Conservation (phyloP, 176 grass and related monocot genomes). For the Carex scoparia region DNA sequence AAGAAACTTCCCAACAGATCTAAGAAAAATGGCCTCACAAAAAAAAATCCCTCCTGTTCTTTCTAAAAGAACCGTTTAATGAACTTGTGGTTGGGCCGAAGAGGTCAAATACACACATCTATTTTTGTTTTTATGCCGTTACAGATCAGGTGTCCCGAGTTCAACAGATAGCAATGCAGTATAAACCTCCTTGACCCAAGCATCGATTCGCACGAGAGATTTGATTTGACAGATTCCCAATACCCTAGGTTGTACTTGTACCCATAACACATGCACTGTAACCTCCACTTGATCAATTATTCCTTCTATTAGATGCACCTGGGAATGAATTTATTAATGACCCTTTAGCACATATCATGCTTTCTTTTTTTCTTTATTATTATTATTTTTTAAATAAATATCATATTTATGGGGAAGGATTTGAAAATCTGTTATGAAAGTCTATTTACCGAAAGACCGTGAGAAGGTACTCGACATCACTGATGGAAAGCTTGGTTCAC, state of each 20-base stretch:
- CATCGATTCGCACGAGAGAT: constrained; percentile 50
- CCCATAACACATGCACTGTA: constrained; percentile 64
- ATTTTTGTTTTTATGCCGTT: constrained; percentile 30
- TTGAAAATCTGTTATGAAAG: constrained; percentile 2
- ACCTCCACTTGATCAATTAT: constrained; percentile 78
- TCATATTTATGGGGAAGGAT: constrained; percentile 1
- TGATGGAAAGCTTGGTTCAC: constrained; percentile 55
- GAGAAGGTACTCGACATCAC: constrained; percentile 58
- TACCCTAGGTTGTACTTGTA: constrained; percentile 56
- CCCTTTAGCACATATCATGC: not conserved
- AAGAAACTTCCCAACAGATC: not conserved
- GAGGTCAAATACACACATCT: not conserved
- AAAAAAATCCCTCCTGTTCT: not conserved
- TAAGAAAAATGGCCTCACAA: not conserved
- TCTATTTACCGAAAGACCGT: constrained; percentile 74
- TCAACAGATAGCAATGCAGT: constrained; percentile 61
- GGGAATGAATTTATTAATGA: not conserved
- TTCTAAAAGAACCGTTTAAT: not conserved
- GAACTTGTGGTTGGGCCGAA: not conserved
- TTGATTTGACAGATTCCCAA: constrained; percentile 62
- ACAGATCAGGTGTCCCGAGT: constrained; percentile 71
- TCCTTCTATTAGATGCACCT: constrained; percentile 89
- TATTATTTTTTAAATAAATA: not conserved
- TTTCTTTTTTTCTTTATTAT: not conserved
- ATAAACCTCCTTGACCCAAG: constrained; percentile 64